Conservation (phyloP, 495 filamentous ascomycete species). For the Neurospora tetraspora region DNA sequence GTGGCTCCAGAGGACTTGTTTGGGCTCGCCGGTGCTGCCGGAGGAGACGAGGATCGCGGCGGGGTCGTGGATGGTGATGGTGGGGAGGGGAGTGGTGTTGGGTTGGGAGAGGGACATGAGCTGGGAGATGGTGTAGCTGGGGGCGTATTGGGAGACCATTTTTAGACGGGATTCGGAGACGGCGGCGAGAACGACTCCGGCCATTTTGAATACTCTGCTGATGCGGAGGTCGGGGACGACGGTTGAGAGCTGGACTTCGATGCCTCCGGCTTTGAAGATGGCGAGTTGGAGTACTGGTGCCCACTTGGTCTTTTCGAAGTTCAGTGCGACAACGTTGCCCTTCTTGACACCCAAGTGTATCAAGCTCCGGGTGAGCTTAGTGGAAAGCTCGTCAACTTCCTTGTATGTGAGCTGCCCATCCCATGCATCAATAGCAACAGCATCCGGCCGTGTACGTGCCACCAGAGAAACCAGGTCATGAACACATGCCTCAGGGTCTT, state of each 20-base stretch:
- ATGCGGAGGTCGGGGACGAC: conserved; percentile 43
- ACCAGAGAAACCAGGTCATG: conserved; percentile 42
- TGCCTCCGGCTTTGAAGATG: conserved; percentile 51
- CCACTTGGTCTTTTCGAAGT: conserved; percentile 47
- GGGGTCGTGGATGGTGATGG: neutral
- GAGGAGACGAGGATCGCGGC: conserved; percentile 41
- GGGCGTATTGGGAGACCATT: neutral
- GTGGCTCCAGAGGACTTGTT: conserved; percentile 43
- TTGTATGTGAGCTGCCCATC: conserved; percentile 45
- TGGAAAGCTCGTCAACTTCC: conserved; percentile 30
- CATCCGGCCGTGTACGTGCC: conserved; percentile 45
- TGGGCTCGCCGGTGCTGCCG: conserved; percentile 16
- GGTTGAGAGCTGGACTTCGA: conserved; percentile 37
- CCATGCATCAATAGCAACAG: conserved; percentile 26
- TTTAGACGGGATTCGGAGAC: neutral
- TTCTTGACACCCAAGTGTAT: conserved; percentile 37
- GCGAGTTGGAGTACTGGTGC: conserved; percentile 44
- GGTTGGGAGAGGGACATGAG: neutral
- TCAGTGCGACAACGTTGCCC: conserved; percentile 43
- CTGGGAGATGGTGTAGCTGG: neutral
- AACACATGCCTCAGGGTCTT: neutral
- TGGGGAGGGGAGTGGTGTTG: neutral
- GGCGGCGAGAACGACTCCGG: neutral
- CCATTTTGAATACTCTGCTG: neutral
- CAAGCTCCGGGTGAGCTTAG: conserved; percentile 30